phyloP scores from a whole-genome alignment of 768 basidiomycete species.

The Filobasidium floriforme region DNA sequence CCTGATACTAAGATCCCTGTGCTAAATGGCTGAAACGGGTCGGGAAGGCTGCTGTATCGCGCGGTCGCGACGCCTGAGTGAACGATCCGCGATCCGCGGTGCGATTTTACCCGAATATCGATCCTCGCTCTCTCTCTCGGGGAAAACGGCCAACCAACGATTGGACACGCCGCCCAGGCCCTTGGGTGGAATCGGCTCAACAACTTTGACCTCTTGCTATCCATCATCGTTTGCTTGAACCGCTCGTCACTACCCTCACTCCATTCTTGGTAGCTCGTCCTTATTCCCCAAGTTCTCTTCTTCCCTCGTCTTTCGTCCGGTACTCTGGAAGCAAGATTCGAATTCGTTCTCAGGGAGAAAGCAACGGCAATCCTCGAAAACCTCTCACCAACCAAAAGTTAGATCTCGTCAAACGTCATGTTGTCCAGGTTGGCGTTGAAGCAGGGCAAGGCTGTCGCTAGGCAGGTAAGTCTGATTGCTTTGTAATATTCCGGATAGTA shows the following conservation, averaged over 20 bases:
- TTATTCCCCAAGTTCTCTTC: neutral
- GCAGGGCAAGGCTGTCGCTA: conserved; percentile 15
- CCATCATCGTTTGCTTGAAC: too few species aligned
- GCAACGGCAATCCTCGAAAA: neutral
- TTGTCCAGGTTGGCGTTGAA: conserved; percentile 24
- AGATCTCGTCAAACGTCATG: conserved; percentile 11
- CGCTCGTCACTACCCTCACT: too few species aligned
- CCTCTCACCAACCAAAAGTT: neutral
- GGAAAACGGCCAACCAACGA: conserved; percentile 8
- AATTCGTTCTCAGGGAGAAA: neutral
- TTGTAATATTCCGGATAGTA: neutral
- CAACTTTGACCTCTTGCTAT: too few species aligned
- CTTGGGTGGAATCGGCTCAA: too few species aligned
- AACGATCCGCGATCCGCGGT: conserved; percentile 5
- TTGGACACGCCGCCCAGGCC: conserved; percentile 1
- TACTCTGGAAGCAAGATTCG: too few species aligned
- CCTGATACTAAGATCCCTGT: too few species aligned
- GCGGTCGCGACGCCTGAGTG: too few species aligned
- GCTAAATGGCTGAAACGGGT: too few species aligned
- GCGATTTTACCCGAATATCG: neutral
- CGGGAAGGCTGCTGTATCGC: too few species aligned
- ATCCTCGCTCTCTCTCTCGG: neutral
- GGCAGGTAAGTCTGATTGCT: conserved; percentile 16
- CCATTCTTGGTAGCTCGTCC: too few species aligned
- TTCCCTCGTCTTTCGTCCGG: neutral